Evolutionary conservation across 805 yeast genomes (phyloP).

Genomic region (Lipomyces mesembrius): DNA sequence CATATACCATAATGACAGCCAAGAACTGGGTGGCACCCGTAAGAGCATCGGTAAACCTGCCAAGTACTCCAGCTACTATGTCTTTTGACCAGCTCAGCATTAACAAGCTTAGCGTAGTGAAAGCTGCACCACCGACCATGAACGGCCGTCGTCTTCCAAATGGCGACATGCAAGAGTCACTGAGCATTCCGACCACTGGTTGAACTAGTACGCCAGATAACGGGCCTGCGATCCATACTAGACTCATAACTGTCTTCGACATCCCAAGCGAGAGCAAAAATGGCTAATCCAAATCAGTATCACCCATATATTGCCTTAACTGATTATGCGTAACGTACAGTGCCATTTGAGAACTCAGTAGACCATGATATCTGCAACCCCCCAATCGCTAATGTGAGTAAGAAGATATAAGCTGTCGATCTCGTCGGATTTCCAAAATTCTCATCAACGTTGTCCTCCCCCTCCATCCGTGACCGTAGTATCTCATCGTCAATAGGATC

Average conservation of each 20-base stretch:
- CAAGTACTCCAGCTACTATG: conserved; percentile 46
- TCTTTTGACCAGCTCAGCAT: conserved; percentile 54
- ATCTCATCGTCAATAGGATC: conserved; percentile 2
- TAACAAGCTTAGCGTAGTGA: conserved; percentile 54
- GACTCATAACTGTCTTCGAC: conserved; percentile 58
- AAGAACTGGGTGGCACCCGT: conserved; percentile 46
- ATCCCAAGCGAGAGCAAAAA: conserved; percentile 65
- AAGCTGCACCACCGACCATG: conserved; percentile 58
- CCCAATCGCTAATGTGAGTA: conserved; percentile 57
- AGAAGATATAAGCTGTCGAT: conserved; percentile 51
- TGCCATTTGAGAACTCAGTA: conserved; percentile 66
- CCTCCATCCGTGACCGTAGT: not conserved
- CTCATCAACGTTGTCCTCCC: not conserved
- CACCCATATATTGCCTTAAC: not conserved
- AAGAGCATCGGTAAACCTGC: conserved; percentile 50
- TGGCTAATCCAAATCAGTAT: conserved; percentile 44
- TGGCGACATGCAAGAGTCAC: conserved; percentile 55
- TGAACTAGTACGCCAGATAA: conserved; percentile 66
- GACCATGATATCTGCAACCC: conserved; percentile 70
- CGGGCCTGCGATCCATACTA: conserved; percentile 73
- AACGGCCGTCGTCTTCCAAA: conserved; percentile 63
- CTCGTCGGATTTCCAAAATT: conserved; percentile 42
- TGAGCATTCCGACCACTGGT: conserved; percentile 63
- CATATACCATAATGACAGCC: conserved; percentile 59
- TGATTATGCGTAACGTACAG: conserved; percentile 18